These are phyloP conservation scores for Kwoniella dendrophila DNA, from an alignment of 768 basidiomycete species.

Conservation along the genomic window DNA sequence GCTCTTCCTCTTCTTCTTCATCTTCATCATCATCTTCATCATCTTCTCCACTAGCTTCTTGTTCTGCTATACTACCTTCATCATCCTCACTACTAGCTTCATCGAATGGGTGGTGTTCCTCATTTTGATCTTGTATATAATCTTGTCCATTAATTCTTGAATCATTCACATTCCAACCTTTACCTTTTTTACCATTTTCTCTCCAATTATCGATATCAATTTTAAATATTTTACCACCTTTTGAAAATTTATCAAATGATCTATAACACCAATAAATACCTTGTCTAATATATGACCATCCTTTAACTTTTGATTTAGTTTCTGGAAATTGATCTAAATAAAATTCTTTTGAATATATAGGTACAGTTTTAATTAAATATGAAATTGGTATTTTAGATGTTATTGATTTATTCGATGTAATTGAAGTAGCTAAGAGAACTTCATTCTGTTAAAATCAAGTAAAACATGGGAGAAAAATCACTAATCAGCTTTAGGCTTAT, in stretches of 20 bases:
- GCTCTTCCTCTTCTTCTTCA: constrained; percentile 28
- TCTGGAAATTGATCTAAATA: constrained; percentile 42
- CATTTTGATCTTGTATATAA: not conserved
- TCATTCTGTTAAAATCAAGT: constrained; percentile 42
- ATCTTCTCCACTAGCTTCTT: constrained; percentile 14
- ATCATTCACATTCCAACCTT: constrained; percentile 43
- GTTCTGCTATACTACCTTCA: constrained; percentile 29
- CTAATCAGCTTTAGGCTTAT: no score
- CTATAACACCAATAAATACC: constrained; percentile 49
- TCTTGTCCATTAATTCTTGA: no score
- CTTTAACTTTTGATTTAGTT: constrained; percentile 32
- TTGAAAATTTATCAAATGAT: constrained; percentile 48
- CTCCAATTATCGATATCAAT: constrained; percentile 49
- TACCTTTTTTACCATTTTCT: constrained; percentile 33
- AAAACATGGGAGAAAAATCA: no score
- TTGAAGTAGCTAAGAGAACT: constrained; percentile 49
- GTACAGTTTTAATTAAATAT: constrained; percentile 33
- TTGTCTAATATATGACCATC: constrained; percentile 44
- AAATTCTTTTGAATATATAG: constrained; percentile 44
- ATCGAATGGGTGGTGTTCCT: constrained; percentile 1
- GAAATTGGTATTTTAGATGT: constrained; percentile 43
- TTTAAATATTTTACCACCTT: constrained; percentile 38
- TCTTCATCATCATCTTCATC: constrained; percentile 22
- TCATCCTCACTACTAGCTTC: constrained; percentile 21
- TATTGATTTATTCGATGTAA: constrained; percentile 37